Base-by-base conservation (phyloP, 2,329 filamentous ascomycete genomes). In the Sporothrix mexicana region DNA sequence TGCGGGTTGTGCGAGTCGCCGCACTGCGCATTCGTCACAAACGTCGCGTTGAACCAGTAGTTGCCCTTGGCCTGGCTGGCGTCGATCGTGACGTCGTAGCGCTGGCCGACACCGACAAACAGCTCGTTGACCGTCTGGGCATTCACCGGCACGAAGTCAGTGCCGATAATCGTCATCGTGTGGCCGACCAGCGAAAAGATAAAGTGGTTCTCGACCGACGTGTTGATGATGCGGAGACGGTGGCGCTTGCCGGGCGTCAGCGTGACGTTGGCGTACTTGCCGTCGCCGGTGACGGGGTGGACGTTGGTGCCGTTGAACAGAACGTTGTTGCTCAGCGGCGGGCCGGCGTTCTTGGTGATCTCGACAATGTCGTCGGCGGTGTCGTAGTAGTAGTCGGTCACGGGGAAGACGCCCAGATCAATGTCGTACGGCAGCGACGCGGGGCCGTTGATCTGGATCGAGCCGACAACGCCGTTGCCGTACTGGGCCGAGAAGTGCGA, bases 381-480 rank as follows among this genome's bases (percentile, higher is more conserved):
- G 6, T 74, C 73, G 74, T 88, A 86, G 75, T 84, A 84, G 87
- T 88, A 89, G 75, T 90, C 88, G 8, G 82, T 84, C 55, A 90
- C 81, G 6, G 84, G 82, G 7, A 86, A 81, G 3, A 82, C 76
- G 12, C 87, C 87, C 0, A 88, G 81, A 76, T 89, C 87, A 68
- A 84, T 80, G 72, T 89, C 87, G 77, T 86, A 87, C 73, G 74
- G 68, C 20, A 73, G 71, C 7, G 80, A 80, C 1, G 78, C 76
- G 77, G 76, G 74, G 59, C 85, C 86, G 71, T 86, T 79, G 73
- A 87, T 84, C 61, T 85, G 78, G 36, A 89, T 83, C 0, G 82
- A 80, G 5, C 87, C 87, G 8, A 83, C 79, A 0, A 88, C 78
- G 15, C 87, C 87, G 73, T 88, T 84, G 36, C 80, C 82, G 72